These are phyloP conservation scores for Kernera saxatilis DNA, from an alignment of 345 rosid genomes.

Conservation along the genomic window DNA sequence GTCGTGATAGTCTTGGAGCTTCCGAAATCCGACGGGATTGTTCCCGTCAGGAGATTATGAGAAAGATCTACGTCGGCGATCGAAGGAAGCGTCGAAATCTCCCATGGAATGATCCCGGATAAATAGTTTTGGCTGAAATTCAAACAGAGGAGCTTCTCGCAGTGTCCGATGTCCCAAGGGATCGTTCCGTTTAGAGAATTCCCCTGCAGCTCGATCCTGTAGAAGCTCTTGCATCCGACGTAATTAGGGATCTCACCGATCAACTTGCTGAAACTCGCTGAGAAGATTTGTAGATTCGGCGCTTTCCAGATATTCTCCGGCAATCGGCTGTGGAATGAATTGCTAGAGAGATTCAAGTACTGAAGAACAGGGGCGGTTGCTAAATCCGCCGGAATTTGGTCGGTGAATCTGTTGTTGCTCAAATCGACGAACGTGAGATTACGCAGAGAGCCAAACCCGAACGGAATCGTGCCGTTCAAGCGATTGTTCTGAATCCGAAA, in stretches of 20 bases:
- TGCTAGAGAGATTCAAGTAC: slow-evolving; percentile 69
- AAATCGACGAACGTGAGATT: slow-evolving; percentile 67
- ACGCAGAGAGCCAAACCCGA: slow-evolving; percentile 56
- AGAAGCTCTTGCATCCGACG: slow-evolving; percentile 57
- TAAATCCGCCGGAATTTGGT: slow-evolving; percentile 63
- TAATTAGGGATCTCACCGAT: slow-evolving; percentile 67
- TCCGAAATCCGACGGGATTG: slow-evolving; percentile 77
- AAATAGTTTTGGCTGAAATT: slow-evolving; percentile 70
- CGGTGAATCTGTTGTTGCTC: slow-evolving; percentile 65
- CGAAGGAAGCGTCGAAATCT: slow-evolving; percentile 64
- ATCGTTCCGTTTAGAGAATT: slow-evolving; percentile 67
- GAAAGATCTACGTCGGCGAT: slow-evolving; percentile 82
- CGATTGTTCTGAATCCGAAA: slow-evolving; percentile 63
- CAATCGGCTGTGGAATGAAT: slow-evolving; percentile 43
- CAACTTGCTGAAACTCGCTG: slow-evolving; percentile 54
- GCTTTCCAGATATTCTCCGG: slow-evolving; percentile 67
- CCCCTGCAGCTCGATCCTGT: slow-evolving; percentile 73
- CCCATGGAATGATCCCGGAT: slow-evolving; percentile 76
- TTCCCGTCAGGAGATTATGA: slow-evolving; percentile 63
- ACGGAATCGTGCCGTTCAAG: slow-evolving; percentile 64
- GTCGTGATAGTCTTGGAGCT: slow-evolving; percentile 69
- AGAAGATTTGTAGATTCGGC: slow-evolving; percentile 60
- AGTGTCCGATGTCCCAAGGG: slow-evolving; percentile 79
- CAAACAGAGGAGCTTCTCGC: slow-evolving; percentile 68
- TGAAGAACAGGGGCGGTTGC: slow-evolving; percentile 55